These are phyloP conservation scores for Penicillium sp. DNA, from an alignment of 2,329 filamentous ascomycete species.

Conservation along the genomic window DNA sequence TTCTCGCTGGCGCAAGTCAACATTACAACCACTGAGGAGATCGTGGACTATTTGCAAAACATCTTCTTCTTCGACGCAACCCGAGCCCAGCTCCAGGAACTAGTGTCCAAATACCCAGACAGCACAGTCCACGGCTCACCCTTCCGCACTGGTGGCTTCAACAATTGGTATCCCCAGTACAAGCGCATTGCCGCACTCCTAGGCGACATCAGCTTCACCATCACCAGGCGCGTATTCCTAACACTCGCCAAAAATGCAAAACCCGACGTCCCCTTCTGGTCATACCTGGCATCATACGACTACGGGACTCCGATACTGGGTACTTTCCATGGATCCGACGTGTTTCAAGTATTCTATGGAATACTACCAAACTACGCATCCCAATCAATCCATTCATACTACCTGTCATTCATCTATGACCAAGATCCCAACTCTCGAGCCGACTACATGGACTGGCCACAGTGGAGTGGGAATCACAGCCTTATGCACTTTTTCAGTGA, in stretches of 20 bases:
- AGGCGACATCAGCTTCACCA: constrained; percentile 70
- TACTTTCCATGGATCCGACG: constrained; percentile 68
- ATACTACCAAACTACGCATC: constrained; percentile 60
- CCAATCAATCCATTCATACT: constrained; percentile 61
- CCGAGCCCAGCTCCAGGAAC: constrained; percentile 46
- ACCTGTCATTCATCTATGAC: constrained; percentile 66
- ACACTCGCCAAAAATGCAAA: constrained; percentile 43
- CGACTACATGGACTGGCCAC: constrained; percentile 49
- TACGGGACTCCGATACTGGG: constrained; percentile 68
- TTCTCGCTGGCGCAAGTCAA: constrained; percentile 68
- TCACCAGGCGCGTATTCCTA: constrained; percentile 64
- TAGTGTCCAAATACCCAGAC: constrained; percentile 62
- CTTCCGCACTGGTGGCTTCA: constrained; percentile 63
- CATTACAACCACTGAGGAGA: constrained; percentile 55
- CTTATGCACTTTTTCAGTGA: constrained; percentile 49
- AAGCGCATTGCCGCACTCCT: constrained; percentile 72
- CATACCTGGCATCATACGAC: constrained; percentile 69
- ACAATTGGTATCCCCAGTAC: constrained; percentile 70
- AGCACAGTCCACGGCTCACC: constrained; percentile 60
- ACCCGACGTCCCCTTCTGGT: constrained; percentile 63
- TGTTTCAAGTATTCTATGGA: constrained; percentile 66
- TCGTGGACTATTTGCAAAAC: constrained; percentile 59
- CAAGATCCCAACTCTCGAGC: constrained; percentile 62
- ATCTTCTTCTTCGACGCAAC: constrained; percentile 59
- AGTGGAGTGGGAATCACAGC: constrained; percentile 50